Percentiles rank a stretch among this genome's conserved stretches.
Conservation (phyloP, 2,329 filamentous ascomycete genomes). For the Aplosporella prunicola region DNA sequence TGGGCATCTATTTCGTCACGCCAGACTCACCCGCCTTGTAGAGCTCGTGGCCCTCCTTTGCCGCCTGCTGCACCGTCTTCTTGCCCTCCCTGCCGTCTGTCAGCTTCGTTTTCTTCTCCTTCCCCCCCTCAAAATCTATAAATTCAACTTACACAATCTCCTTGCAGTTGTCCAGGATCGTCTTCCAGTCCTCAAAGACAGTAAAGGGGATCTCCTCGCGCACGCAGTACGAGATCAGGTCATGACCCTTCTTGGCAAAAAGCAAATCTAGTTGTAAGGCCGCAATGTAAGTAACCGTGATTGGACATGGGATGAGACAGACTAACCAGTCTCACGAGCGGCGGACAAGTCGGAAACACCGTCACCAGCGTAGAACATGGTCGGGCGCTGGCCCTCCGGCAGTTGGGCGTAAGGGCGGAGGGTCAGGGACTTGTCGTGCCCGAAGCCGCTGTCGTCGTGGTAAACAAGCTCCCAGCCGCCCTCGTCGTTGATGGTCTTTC, state of each 20-base stretch:
- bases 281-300: slow-evolving; percentile 61
- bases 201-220: slow-evolving; percentile 78
- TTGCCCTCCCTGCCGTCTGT: slow-evolving; percentile 49
- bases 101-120: not conserved
- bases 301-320: slow-evolving; percentile 92
- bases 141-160: slow-evolving; percentile 55
- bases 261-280: slow-evolving; percentile 10
- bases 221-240: slow-evolving; percentile 81
- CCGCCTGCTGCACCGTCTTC: slow-evolving; percentile 60
- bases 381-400: slow-evolving; percentile 58
- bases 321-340: slow-evolving; percentile 84
- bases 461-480: slow-evolving; percentile 82
- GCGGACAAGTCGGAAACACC: slow-evolving; percentile 89
- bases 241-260: slow-evolving; percentile 34
- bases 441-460: slow-evolving; percentile 76
- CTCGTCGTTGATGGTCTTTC: slow-evolving; percentile 65
- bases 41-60: slow-evolving; percentile 41
- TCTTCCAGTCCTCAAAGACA: slow-evolving; percentile 73
- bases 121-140: not conserved
- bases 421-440: slow-evolving; percentile 94
- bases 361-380: slow-evolving; percentile 90
- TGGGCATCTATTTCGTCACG: not conserved
- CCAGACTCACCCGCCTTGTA: slow-evolving; percentile 38
- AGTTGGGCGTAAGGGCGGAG: slow-evolving; percentile 78
- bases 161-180: slow-evolving; percentile 67